A percentile compares a stretch with the other conserved stretches of the same genome.
These are phyloP conservation scores for Hymenoscyphus scutula DNA, from an alignment of 2,329 filamentous ascomycete genomes.

Conservation along the genomic window DNA sequence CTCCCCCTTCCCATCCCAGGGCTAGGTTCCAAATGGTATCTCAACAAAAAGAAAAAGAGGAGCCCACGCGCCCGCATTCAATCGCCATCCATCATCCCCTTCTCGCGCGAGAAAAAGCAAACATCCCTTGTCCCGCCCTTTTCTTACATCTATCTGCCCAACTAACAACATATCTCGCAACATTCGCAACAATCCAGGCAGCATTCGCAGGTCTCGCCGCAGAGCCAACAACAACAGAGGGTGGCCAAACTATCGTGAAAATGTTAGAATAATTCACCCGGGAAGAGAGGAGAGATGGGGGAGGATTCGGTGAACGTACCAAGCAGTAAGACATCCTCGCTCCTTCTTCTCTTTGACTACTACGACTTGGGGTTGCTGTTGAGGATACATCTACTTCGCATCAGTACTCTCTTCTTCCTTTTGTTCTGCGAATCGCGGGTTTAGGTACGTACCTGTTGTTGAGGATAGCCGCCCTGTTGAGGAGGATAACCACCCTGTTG, in stretches of 20 bases:
- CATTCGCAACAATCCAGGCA: constrained; percentile 8
- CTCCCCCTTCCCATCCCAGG: background rate
- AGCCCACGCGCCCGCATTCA: background rate
- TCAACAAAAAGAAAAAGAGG: background rate
- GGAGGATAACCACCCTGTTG: constrained; percentile 5
- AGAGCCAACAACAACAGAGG: constrained; percentile 12
- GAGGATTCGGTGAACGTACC: constrained; percentile 4
- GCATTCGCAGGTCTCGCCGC: constrained; percentile 11
- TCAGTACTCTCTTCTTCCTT: background rate
- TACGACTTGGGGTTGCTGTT: constrained; percentile 8
- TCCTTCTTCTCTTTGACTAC: constrained; percentile 9
- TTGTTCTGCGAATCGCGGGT: background rate
- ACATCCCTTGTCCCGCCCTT: background rate
- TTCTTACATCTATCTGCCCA: background rate
- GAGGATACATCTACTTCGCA: constrained; percentile 7
- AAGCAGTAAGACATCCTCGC: constrained; percentile 7
- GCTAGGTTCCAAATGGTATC: background rate
- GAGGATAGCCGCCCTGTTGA: background rate
- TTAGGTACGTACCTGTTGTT: constrained; percentile 6
- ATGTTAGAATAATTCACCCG: background rate
- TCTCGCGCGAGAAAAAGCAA: background rate
- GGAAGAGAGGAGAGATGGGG: background rate
- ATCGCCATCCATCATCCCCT: no score
- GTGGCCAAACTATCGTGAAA: constrained; percentile 1
- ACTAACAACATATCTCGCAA: constrained; percentile 12